Conservation (phyloP, 2,329 filamentous ascomycete species). For the Monilinia fructicola region DNA sequence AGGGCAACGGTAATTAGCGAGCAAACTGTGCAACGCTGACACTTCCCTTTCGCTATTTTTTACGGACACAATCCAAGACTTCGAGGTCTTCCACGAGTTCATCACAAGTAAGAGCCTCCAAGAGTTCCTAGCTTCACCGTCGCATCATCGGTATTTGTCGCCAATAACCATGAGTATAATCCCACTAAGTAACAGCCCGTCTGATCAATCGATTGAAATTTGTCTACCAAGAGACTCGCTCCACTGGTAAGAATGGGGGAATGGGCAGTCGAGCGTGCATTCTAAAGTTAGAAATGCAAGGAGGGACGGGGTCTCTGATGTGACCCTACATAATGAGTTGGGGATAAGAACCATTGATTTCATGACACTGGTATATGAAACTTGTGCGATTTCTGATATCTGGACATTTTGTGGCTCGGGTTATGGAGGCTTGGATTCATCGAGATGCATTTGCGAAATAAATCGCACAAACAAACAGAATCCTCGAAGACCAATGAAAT, state of each 20-base stretch:
- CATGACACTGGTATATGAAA: no score
- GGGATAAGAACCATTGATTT: no score
- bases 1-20: not conserved
- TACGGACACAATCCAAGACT: not conserved
- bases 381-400: no score
- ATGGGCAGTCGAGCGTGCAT: not conserved
- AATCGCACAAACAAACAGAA: no score
- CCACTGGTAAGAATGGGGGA: no score
- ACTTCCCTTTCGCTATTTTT: not conserved
- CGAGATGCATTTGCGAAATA: no score
- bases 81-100: no score
- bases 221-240: no score
- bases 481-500: not conserved
- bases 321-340: not conserved
- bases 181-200: not conserved
- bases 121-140: not conserved
- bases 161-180: not conserved
- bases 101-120: not conserved
- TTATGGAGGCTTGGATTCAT: no score
- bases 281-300: not conserved
- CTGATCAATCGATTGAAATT: not conserved
- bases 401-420: no score
- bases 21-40: not conserved
- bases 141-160: conserved; percentile 4
- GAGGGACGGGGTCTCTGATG: not conserved